Percentiles rank a stretch among this genome's conserved stretches.
These are phyloP conservation scores for Eucalyptus cloeziana DNA, from an alignment of 345 rosid genomes.

Conservation along the genomic window DNA sequence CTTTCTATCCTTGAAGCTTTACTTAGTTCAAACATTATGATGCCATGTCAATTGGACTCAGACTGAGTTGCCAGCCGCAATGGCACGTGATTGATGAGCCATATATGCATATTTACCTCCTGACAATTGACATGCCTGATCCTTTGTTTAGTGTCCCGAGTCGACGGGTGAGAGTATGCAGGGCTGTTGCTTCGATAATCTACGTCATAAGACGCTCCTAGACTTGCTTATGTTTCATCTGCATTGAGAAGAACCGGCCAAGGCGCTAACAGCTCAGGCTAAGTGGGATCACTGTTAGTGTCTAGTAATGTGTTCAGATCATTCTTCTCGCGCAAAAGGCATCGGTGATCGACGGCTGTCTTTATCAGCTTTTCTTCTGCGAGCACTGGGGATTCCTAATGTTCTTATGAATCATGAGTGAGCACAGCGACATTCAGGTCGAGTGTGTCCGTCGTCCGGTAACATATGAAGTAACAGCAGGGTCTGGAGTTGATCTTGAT, in stretches of 20 bases:
- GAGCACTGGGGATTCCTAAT: neutral
- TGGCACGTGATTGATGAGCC: neutral
- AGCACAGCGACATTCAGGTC: neutral
- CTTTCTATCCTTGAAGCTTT: neutral
- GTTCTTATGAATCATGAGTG: neutral
- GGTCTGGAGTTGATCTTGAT: neutral
- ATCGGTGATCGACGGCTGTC: neutral
- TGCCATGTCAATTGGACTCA: neutral
- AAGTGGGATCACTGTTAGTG: neutral
- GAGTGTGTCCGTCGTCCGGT: neutral
- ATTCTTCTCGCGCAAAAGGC: neutral
- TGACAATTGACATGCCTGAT: neutral
- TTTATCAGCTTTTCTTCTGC: neutral
- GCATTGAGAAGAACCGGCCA: neutral
- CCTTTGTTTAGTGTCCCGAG: neutral
- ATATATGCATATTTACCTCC: neutral
- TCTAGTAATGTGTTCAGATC: neutral
- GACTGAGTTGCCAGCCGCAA: neutral
- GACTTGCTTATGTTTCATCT: neutral
- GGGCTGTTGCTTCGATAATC: neutral
- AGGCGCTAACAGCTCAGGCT: neutral
- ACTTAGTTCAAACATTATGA: neutral
- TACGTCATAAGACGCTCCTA: neutral
- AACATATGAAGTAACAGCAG: neutral
- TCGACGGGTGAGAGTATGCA: neutral